Evolutionary conservation across 768 basidiomycete species (phyloP).

Genomic region (Pulveroboletus sp.): DNA sequence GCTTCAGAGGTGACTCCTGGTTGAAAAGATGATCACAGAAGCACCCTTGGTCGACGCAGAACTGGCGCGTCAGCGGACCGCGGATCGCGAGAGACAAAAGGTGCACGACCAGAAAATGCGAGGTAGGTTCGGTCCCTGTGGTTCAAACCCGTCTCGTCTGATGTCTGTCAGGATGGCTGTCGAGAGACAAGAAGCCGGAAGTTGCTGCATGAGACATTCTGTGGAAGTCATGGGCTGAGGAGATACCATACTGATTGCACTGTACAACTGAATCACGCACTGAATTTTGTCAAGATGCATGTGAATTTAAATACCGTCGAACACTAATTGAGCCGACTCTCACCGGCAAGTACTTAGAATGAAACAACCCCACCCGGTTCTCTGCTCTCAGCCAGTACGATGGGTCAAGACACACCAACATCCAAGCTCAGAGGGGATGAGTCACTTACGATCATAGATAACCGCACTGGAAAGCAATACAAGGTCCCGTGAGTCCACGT

Average conservation of each 20-base stretch:
- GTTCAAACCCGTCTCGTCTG: slow-evolving; percentile 1
- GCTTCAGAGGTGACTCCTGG: neutral
- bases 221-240: neutral
- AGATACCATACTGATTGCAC: slow-evolving; percentile 19
- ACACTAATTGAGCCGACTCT: slow-evolving; percentile 1
- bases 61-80: slow-evolving; percentile 51
- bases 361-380: neutral
- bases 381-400: neutral
- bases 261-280: slow-evolving; percentile 8
- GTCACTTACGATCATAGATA: slow-evolving; percentile 68
- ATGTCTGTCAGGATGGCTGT: slow-evolving; percentile 28
- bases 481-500: slow-evolving; percentile 57
- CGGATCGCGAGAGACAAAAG: slow-evolving; percentile 65
- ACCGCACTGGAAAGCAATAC: slow-evolving; percentile 79
- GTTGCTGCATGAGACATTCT: slow-evolving; percentile 1
- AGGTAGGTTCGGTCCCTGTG: slow-evolving; percentile 39
- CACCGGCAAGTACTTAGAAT: slow-evolving; percentile 3
- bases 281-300: no score
- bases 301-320: slow-evolving; percentile 1
- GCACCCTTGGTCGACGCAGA: slow-evolving; percentile 59
- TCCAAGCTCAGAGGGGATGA: slow-evolving; percentile 20
- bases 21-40: slow-evolving; percentile 37
- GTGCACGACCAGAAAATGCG: slow-evolving; percentile 68
- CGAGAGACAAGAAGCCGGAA: slow-evolving; percentile 29
- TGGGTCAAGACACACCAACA: slow-evolving; percentile 26